Evolutionary conservation across 2,329 filamentous ascomycete genomes (phyloP).

Genomic region (Aspergillus hiratsukae): DNA sequence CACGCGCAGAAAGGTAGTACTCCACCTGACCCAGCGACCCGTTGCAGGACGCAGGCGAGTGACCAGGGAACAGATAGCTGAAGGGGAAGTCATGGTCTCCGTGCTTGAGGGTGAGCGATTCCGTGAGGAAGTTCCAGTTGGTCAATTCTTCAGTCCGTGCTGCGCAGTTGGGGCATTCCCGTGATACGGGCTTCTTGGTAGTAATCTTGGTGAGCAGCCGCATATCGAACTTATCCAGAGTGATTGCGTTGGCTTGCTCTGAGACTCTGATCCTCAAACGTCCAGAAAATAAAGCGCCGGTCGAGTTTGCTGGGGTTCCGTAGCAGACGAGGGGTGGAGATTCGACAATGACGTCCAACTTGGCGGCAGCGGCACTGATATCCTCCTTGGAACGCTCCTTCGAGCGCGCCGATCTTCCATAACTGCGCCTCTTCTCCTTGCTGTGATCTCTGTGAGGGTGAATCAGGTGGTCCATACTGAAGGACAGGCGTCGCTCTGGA

Average conservation of each 20-base stretch:
- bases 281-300: conserved; percentile 79
- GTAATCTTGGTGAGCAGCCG: conserved; percentile 64
- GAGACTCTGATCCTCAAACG: conserved; percentile 70
- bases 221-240: conserved; percentile 68
- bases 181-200: conserved; percentile 76
- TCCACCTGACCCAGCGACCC: conserved; percentile 67
- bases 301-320: conserved; percentile 67
- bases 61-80: conserved; percentile 76
- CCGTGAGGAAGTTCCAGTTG: conserved; percentile 70
- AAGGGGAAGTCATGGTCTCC: conserved; percentile 80
- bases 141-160: conserved; percentile 69
- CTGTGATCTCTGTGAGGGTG: conserved; percentile 38
- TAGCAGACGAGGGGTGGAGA: conserved; percentile 84
- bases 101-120: conserved; percentile 39
- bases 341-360: conserved; percentile 65
- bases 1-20: conserved; percentile 71
- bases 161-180: conserved; percentile 73
- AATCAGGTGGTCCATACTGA: conserved; percentile 42
- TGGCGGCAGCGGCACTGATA: conserved; percentile 42
- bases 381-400: conserved; percentile 34
- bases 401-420: conserved; percentile 32
- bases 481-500: conserved; percentile 39
- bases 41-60: conserved; percentile 79
- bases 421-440: conserved; percentile 40
- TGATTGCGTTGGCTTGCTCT: conserved; percentile 57